Conservation (phyloP, 2,329 filamentous ascomycete genomes). For the Lachnellula subtilissima region DNA sequence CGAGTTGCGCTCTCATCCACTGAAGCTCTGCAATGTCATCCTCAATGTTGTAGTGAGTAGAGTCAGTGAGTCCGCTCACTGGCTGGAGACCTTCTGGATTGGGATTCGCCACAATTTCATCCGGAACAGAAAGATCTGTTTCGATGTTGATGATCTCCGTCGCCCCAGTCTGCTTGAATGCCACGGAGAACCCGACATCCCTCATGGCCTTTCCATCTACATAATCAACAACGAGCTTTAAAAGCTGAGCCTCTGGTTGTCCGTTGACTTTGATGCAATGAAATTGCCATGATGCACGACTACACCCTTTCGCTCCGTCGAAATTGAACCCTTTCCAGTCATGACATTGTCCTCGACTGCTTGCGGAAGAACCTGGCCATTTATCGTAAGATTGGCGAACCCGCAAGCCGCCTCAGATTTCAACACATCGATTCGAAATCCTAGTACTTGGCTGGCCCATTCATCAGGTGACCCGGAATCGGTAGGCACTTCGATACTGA, state of each 20-base stretch:
- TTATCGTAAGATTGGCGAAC: conserved; percentile 43
- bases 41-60: conserved; percentile 31
- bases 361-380: conserved; percentile 40
- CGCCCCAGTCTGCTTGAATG: conserved; percentile 41
- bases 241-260: conserved; percentile 38
- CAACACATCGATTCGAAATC: conserved; percentile 41
- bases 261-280: conserved; percentile 41
- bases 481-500: conserved; percentile 16
- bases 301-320: conserved; percentile 34
- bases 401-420: conserved; percentile 44
- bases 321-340: conserved; percentile 39
- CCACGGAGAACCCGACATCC: conserved; percentile 38
- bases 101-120: conserved; percentile 18
- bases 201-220: conserved; percentile 39
- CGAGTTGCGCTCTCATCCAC: conserved; percentile 38
- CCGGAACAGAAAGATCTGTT: conserved; percentile 35
- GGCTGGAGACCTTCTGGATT: conserved; percentile 17
- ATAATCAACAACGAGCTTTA: conserved; percentile 41
- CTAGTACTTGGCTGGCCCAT: conserved; percentile 8
- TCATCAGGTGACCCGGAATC: conserved; percentile 21
- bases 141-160: conserved; percentile 42
- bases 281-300: conserved; percentile 44
- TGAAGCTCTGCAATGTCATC: conserved; percentile 42
- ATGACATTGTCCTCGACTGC: conserved; percentile 27
- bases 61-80: conserved; percentile 12